Conservation (phyloP, 257 asterid genomes). For the Solanum pinnatisectum region DNA sequence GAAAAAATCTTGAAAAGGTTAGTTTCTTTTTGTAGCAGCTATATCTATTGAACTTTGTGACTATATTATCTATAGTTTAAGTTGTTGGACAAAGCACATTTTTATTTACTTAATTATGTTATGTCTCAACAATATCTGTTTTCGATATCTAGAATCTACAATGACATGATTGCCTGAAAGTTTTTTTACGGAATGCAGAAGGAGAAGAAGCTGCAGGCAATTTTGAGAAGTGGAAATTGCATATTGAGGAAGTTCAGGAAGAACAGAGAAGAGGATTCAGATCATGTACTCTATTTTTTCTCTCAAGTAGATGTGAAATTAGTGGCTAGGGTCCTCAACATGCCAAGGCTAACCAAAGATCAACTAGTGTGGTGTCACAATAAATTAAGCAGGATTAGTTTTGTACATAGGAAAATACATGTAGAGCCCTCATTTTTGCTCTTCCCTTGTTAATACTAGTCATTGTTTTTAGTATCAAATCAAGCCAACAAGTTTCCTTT, state of each 20-base stretch:
- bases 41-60: neutral
- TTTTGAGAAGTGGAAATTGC: conserved; percentile 64
- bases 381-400: conserved; percentile 56
- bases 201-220: conserved; percentile 69
- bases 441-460: conserved; percentile 54
- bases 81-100: neutral
- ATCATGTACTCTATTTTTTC: conserved; percentile 66
- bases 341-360: conserved; percentile 58
- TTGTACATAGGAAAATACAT: conserved; percentile 53
- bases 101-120: neutral
- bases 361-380: conserved; percentile 72
- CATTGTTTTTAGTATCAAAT: neutral
- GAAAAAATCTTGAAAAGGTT: conserved; percentile 66
- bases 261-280: conserved; percentile 42
- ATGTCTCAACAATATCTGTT: neutral
- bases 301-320: conserved; percentile 78
- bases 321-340: conserved; percentile 66
- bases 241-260: conserved; percentile 46
- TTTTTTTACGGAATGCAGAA: conserved; percentile 39
- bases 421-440: conserved; percentile 73
- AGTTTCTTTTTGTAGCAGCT: neutral
- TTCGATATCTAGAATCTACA: neutral
- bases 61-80: neutral
- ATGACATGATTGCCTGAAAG: neutral
- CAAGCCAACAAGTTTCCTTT: neutral